Conservation (phyloP, 1,284 basidiomycete genomes). For the Malassezia furfur region DNA sequence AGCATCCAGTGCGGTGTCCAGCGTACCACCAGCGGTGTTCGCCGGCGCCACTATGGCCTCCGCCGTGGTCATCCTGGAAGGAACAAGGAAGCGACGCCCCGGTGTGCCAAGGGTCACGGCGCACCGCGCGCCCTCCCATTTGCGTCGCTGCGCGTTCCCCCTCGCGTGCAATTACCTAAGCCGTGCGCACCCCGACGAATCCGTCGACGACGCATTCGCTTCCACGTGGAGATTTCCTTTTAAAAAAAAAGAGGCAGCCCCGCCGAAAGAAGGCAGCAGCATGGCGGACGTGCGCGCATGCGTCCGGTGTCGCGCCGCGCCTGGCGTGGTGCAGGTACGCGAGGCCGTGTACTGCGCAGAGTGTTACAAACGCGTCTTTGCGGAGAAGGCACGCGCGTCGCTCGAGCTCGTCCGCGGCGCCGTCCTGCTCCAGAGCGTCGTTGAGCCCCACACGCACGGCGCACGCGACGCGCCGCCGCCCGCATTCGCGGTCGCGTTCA, state of each 20-base stretch:
- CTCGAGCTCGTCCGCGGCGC: slow-evolving; percentile 33
- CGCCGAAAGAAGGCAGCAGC: background rate
- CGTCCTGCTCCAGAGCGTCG: slow-evolving; percentile 26
- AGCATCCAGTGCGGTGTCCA: slow-evolving; percentile 2
- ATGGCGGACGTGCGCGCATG: slow-evolving; percentile 14
- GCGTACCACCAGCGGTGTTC: background rate
- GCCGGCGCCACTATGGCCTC: slow-evolving; percentile 10
- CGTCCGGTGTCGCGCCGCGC: slow-evolving; percentile 26
- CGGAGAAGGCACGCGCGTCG: slow-evolving; percentile 27
- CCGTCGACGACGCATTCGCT: slow-evolving; percentile 13
- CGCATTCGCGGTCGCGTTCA: slow-evolving; percentile 17
- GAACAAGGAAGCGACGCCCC: background rate
- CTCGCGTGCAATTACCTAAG: slow-evolving; percentile 14
- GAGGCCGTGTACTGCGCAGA: slow-evolving; percentile 31
- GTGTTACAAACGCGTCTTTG: slow-evolving; percentile 29
- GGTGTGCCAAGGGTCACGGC: background rate
- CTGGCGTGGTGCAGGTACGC: slow-evolving; percentile 22
- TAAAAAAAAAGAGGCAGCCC: background rate
- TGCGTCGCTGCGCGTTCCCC: slow-evolving; percentile 7
- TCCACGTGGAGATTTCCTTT: slow-evolving; percentile 7
- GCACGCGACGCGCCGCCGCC: slow-evolving; percentile 1
- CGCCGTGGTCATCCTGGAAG: slow-evolving; percentile 5
- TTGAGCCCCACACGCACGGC: background rate
- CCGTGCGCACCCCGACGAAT: slow-evolving; percentile 9
- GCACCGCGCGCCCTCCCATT: slow-evolving; percentile 11